Evolutionary conservation across 1,284 basidiomycete genomes (phyloP).

Genomic region (Ceratobasidium sp.): DNA sequence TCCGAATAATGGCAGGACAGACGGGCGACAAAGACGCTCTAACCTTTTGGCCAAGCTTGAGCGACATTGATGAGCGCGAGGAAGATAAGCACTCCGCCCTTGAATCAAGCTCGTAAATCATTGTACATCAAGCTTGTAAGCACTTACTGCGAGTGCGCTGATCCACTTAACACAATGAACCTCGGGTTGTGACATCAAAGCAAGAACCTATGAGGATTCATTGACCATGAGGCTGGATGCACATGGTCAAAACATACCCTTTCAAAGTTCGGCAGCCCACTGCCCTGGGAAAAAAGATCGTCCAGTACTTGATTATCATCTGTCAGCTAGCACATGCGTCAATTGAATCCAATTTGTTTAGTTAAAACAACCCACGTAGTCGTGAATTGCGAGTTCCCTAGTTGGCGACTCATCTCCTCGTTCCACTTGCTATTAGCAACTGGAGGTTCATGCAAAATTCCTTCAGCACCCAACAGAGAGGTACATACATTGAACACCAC

Average conservation of each 20-base stretch:
- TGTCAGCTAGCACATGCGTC: not conserved
- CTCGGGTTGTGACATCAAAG: slow-evolving; percentile 2
- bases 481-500: slow-evolving; percentile 8
- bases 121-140: not conserved
- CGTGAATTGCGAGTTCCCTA: not conserved
- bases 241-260: slow-evolving; percentile 3
- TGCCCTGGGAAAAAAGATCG: not conserved
- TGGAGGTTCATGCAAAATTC: not conserved
- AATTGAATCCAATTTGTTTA: not conserved
- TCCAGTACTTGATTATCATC: not conserved
- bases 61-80: slow-evolving; percentile 25
- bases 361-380: slow-evolving; percentile 7
- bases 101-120: not conserved
- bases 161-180: slow-evolving; percentile 29
- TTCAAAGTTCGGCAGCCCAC: too few relatives aligned
- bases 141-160: slow-evolving; percentile 23
- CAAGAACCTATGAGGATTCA: not conserved
- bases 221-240: not conserved
- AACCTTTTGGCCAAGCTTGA: slow-evolving; percentile 34
- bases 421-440: slow-evolving; percentile 2
- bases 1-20: not conserved
- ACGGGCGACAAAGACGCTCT: not conserved
- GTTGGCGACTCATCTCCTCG: not conserved
- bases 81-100: slow-evolving; percentile 23
- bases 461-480: too few relatives aligned